Percentiles rank a stretch among this genome's conserved stretches.
Evolutionary conservation across 257 asterid species (phyloP).

Genomic region (Henckelia pumila): DNA sequence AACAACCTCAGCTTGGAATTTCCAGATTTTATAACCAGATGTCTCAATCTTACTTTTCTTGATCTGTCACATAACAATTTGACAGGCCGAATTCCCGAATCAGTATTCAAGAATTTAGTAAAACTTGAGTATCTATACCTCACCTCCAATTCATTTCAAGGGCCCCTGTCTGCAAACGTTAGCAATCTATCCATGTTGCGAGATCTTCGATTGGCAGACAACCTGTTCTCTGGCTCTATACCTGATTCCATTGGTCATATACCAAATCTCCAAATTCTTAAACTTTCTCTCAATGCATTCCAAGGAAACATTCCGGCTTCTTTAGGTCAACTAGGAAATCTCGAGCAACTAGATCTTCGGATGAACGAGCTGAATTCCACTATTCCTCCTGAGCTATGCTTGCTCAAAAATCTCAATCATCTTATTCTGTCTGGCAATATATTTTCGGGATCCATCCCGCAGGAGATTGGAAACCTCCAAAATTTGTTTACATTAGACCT

Average conservation of each 20-base stretch:
- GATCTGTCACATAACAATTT: background rate
- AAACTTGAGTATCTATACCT: constrained; percentile 44
- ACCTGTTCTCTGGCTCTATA: background rate
- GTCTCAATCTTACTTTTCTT: background rate
- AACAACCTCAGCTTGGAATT: too few relatives aligned
- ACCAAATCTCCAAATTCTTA: background rate
- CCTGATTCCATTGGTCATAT: background rate
- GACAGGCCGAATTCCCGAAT: background rate
- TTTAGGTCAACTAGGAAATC: background rate
- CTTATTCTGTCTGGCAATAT: too few relatives aligned
- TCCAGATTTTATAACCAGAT: background rate
- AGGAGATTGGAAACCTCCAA: too few relatives aligned
- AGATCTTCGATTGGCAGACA: background rate
- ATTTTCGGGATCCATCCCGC: too few relatives aligned
- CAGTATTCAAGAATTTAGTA: background rate
- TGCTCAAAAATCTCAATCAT: too few relatives aligned
- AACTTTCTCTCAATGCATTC: background rate
- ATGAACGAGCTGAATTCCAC: background rate
- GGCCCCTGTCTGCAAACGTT: background rate
- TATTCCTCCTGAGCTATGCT: background rate
- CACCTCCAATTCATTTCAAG: background rate
- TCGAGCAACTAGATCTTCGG: background rate
- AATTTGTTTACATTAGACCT: too few relatives aligned
- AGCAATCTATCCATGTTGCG: background rate
- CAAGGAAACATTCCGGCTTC: background rate